Percentiles rank a stretch among this genome's conserved stretches.
phyloP scores from a whole-genome alignment of 768 basidiomycete genomes.

The Mycena alexandri region DNA sequence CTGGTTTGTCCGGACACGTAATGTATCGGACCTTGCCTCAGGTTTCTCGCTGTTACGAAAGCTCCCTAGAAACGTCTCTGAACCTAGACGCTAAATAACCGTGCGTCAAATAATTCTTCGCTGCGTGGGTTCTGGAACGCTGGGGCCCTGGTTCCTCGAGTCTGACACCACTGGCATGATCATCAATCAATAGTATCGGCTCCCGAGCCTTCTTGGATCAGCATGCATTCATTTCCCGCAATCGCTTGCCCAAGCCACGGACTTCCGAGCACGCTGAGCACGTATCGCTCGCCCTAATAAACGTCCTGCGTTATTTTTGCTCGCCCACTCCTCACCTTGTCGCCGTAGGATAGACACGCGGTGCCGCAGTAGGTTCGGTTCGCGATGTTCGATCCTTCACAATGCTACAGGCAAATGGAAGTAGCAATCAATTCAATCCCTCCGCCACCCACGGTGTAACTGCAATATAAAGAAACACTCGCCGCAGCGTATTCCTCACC shows the following conservation, averaged over 20 bases:
- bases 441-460: constrained; percentile 31
- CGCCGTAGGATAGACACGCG: constrained; percentile 18
- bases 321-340: constrained; percentile 12
- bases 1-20: constrained; percentile 18
- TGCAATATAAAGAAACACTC: constrained; percentile 21
- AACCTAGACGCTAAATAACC: constrained; percentile 18
- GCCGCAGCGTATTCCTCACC: background rate
- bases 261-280: constrained; percentile 9
- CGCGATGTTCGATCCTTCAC: constrained; percentile 30
- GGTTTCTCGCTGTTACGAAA: constrained; percentile 11
- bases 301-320: constrained; percentile 28
- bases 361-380: constrained; percentile 31
- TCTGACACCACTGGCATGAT: constrained; percentile 13
- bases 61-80: constrained; percentile 17
- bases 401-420: constrained; percentile 30
- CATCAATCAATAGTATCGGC: constrained; percentile 17
- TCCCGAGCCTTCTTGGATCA: constrained; percentile 27
- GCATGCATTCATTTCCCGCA: constrained; percentile 29
- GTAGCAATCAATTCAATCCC: constrained; percentile 22
- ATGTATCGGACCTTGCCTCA: constrained; percentile 23
- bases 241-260: constrained; percentile 21
- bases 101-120: constrained; percentile 12
- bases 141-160: constrained; percentile 10
- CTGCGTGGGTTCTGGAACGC: constrained; percentile 7
- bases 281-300: constrained; percentile 11